Evolutionary conservation across 108 stramenopile genomes (phyloP).

Genomic region (Cylindrotheca closterium): DNA sequence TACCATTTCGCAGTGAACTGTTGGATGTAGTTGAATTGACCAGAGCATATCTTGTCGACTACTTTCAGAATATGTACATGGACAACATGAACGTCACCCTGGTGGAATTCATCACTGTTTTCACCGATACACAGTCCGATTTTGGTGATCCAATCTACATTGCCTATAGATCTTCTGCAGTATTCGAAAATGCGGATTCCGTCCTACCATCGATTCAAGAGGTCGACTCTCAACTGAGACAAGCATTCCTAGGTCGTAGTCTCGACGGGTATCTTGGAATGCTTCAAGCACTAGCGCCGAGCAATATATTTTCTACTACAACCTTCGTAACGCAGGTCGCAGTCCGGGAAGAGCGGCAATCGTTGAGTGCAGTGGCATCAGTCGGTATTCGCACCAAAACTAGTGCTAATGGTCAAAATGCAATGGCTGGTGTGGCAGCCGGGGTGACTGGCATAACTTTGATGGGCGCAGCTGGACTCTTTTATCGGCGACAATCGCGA

Average conservation of each 20-base stretch:
- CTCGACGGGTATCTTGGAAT: conserved; percentile 18
- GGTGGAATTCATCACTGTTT: not conserved
- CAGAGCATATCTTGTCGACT: not conserved
- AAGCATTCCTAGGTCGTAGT: conserved; percentile 25
- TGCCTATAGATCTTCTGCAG: conserved; percentile 22
- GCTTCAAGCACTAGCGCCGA: conserved; percentile 4
- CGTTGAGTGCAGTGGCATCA: not conserved
- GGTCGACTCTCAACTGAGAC: conserved; percentile 13
- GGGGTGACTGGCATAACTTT: not conserved
- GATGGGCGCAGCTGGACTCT: not conserved
- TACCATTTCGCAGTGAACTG: not conserved
- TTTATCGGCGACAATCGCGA: not conserved
- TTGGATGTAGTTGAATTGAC: not conserved
- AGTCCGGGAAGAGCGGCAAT: not conserved
- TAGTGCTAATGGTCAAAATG: not conserved
- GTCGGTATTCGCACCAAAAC: not conserved
- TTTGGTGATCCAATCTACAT: conserved; percentile 4
- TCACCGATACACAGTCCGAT: not conserved
- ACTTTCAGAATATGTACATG: not conserved
- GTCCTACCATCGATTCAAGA: conserved; percentile 19
- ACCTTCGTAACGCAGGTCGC: not conserved
- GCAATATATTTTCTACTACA: conserved; percentile 19
- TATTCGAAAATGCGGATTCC: conserved; percentile 12
- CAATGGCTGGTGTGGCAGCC: not conserved
- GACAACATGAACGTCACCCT: not conserved